Evolutionary conservation across 768 basidiomycete species (phyloP).

Genomic region (Chalciporus piperatus): DNA sequence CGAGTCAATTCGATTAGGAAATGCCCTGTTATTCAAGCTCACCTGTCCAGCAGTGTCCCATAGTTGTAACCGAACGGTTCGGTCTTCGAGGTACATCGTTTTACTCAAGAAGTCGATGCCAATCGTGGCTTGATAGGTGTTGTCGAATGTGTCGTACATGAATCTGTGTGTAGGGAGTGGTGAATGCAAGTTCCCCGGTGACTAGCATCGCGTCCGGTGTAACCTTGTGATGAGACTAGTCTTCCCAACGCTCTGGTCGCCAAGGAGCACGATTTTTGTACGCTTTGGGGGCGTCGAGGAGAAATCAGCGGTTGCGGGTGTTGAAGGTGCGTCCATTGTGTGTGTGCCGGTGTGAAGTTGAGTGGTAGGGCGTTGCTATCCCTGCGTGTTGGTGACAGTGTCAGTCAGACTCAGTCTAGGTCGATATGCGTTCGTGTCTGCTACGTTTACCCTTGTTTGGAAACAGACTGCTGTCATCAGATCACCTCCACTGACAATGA

Average conservation of each 20-base stretch:
- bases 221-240: constrained; percentile 96
- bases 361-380: background rate
- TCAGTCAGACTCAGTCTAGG: constrained; percentile 13
- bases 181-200: constrained; percentile 3
- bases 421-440: constrained; percentile 5
- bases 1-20: constrained; percentile 1
- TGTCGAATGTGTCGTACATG: constrained; percentile 99
- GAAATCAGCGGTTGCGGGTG: constrained; percentile 78
- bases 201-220: constrained; percentile 14
- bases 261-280: constrained; percentile 93
- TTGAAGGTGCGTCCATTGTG: constrained; percentile 50
- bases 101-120: constrained; percentile 99
- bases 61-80: constrained; percentile 93
- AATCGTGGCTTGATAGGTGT: constrained; percentile 97
- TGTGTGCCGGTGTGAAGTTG: background rate
- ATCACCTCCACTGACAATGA: constrained; percentile 49
- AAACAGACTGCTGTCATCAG: too few species aligned
- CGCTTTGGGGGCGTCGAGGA: constrained; percentile 89
- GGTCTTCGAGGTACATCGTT: constrained; percentile 99
- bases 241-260: constrained; percentile 98
- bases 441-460: constrained; percentile 29
- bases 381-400: background rate
- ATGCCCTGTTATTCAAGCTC: constrained; percentile 16
- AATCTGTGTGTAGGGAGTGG: constrained; percentile 50
- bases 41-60: constrained; percentile 99